Evolutionary conservation across 1,284 basidiomycete species (phyloP), one percentile per base, ranked within the genome.

Genomic region (Ustilago sp.): DNA sequence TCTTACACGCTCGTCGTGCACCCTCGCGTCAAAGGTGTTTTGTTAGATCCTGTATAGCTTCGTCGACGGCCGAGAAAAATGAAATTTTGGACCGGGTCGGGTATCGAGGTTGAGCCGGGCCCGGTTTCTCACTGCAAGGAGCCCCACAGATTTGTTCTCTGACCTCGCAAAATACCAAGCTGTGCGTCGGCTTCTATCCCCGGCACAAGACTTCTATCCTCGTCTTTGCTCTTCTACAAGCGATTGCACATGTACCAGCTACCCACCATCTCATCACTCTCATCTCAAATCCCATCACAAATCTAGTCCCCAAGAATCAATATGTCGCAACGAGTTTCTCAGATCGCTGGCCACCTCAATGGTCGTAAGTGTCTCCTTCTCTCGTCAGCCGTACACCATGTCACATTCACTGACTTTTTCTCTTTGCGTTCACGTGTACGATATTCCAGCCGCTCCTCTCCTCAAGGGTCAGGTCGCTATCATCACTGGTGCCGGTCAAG

Each of bases 401-500:
- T 17, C 23, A 43, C 43, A 45, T 12, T 7, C 54, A 32, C 13
- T 43, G 15, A n/a, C 54, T 47, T 17, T n/a, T 35, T 35, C 31
- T 5, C 19, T 17, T 48, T 28, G 47, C 41, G 8, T n/a, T 17
- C n/a, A 5, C 23, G 12, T 34, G 38, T 31, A 17, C n/a, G 4
- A 36, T 7, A 19, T 7, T 19, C 12, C 55, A 77, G 75, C 75
- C 45, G 75, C 67, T 5, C 71, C 66, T 23, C 71, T 82, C 15
- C 68, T 82, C 58, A 89, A 89, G 8, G 92, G 91, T 13, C 92
- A 94, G 81, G 93, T 94, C 15, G 93, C 92, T 36, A 93, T 94
- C 85, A 91, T 94, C 79, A 94, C 93, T 68, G 92, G 92, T 90
- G 77, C 79, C 41, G 70, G 79, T 51, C 74, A 81, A 47, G 80